Evolutionary conservation across 495 filamentous ascomycete genomes (phyloP).

Genomic region (Aspergillus funiculosus): DNA sequence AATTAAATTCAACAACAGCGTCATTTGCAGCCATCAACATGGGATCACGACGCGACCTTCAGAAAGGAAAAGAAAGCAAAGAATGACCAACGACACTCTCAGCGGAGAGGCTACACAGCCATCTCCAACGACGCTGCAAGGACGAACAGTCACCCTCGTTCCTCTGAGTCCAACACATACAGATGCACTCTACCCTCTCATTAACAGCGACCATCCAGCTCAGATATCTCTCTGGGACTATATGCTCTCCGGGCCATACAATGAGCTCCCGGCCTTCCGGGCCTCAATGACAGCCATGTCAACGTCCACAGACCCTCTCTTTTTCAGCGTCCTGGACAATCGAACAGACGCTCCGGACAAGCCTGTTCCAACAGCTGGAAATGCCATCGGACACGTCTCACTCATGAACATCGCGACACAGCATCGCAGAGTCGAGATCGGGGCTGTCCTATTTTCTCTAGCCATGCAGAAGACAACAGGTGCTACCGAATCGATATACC

Average conservation of each 20-base stretch:
- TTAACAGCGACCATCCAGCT: slow-evolving; percentile 30
- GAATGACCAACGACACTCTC: too few species aligned
- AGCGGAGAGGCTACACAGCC: slow-evolving; percentile 22
- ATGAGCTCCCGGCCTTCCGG: slow-evolving; percentile 28
- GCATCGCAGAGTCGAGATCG: slow-evolving; percentile 44
- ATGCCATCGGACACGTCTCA: slow-evolving; percentile 37
- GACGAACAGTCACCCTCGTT: slow-evolving; percentile 35
- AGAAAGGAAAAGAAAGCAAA: too few species aligned
- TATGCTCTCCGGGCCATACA: slow-evolving; percentile 38
- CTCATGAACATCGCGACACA: slow-evolving; percentile 39
- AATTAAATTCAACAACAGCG: too few species aligned
- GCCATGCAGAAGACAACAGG: slow-evolving; percentile 42
- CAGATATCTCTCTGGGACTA: slow-evolving; percentile 41
- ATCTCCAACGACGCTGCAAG: slow-evolving; percentile 23
- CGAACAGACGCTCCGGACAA: slow-evolving; percentile 2
- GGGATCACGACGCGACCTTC: too few species aligned
- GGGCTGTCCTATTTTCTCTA: slow-evolving; percentile 42
- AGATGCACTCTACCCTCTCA: slow-evolving; percentile 33
- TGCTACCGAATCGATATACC: slow-evolving; percentile 48
- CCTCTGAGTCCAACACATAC: slow-evolving; percentile 33
- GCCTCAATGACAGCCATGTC: slow-evolving; percentile 23
- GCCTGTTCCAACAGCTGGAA: slow-evolving; percentile 10
- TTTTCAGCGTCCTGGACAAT: slow-evolving; percentile 39
- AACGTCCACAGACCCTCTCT: slow-evolving; percentile 29
- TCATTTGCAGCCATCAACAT: too few species aligned